Evolutionary conservation across 2,329 filamentous ascomycete genomes (phyloP).

Genomic region (Xylaria sp.): DNA sequence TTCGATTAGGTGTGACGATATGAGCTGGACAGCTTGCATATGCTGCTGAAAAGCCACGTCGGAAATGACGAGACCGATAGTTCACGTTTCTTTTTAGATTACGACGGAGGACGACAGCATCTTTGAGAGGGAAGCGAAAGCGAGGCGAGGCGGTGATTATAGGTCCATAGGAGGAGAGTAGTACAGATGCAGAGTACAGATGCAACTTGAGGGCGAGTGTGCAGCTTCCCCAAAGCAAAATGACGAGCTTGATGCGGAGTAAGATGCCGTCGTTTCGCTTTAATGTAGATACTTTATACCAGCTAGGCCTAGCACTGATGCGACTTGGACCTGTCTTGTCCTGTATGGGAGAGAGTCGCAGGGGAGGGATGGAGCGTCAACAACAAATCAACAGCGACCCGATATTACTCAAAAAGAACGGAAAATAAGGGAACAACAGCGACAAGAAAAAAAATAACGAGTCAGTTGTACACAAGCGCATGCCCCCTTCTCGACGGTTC

Average conservation of each 20-base stretch:
- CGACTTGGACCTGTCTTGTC: background rate
- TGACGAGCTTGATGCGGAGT: slow-evolving; percentile 31
- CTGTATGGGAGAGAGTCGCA: background rate
- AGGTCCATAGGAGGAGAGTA: slow-evolving; percentile 8
- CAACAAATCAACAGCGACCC: background rate
- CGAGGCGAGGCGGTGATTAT: slow-evolving; percentile 29
- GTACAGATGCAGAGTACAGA: background rate
- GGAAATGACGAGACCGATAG: slow-evolving; percentile 16
- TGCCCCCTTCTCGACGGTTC: background rate
- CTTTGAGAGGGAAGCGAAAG: slow-evolving; percentile 5
- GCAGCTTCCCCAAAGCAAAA: slow-evolving; percentile 14
- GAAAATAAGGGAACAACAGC: background rate
- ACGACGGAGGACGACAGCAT: slow-evolving; percentile 21
- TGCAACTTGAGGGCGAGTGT: background rate
- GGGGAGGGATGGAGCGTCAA: slow-evolving; percentile 16
- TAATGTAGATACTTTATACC: slow-evolving; percentile 20
- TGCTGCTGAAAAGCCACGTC: slow-evolving; percentile 14
- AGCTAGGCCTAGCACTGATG: slow-evolving; percentile 18
- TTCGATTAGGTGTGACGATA: background rate
- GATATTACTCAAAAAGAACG: background rate
- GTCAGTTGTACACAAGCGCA: background rate
- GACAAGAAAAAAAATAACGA: background rate
- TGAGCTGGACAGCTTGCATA: background rate
- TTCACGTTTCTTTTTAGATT: slow-evolving; percentile 14
- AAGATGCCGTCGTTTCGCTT: slow-evolving; percentile 20